A percentile compares a stretch with the other conserved stretches of the same genome.
Conservation (phyloP, 495 filamentous ascomycete genomes). For the Hypoxylon subgilvum region DNA sequence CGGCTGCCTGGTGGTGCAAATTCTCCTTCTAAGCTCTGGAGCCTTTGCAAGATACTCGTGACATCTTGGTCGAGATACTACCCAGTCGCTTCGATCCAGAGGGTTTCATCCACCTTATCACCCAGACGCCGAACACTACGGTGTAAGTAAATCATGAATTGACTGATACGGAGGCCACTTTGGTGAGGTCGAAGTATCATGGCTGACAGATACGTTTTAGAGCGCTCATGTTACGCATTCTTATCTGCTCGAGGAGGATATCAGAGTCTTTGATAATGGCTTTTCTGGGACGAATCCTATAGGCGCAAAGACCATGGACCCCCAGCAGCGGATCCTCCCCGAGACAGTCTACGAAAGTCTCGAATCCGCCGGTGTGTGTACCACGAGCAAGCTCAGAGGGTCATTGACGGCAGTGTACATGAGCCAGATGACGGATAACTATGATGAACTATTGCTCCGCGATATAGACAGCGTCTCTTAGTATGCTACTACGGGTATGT, state of each 20-base stretch:
- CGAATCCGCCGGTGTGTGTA: background rate
- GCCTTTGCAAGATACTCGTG: background rate
- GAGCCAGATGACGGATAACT: background rate
- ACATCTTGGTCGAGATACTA: background rate
- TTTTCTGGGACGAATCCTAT: background rate
- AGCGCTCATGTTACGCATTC: too few relatives aligned
- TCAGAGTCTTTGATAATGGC: background rate
- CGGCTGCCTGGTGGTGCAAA: background rate
- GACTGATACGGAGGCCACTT: too few relatives aligned
- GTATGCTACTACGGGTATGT: slow-evolving; percentile 28
- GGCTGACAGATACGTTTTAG: too few relatives aligned
- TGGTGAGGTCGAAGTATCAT: too few relatives aligned
- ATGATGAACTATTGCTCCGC: background rate
- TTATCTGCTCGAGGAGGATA: background rate
- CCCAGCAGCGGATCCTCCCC: background rate
- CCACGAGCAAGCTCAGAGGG: background rate
- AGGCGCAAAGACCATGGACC: background rate
- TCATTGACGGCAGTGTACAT: background rate
- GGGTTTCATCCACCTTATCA: background rate
- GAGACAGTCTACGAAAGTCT: background rate
- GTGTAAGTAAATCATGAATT: too few relatives aligned
- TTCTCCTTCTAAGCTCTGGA: background rate
- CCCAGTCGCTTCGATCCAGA: too few relatives aligned
- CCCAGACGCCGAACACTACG: too few relatives aligned
- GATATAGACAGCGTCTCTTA: background rate